Evolutionary conservation across 345 rosid genomes (phyloP).

Genomic region (Pistacia integerrima): DNA sequence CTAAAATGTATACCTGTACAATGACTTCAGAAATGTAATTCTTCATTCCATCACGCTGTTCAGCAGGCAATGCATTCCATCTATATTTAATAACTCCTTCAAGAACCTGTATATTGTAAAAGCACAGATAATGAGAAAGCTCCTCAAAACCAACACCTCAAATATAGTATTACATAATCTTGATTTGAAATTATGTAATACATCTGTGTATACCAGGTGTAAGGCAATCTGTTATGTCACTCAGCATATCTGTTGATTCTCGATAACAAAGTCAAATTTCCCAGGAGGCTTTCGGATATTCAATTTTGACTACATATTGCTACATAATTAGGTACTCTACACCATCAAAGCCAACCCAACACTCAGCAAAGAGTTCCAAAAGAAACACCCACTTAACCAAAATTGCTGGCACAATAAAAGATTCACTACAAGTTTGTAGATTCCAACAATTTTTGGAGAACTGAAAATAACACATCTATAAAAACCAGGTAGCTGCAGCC

Average conservation of each 20-base stretch:
- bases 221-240: background rate
- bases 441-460: too few species aligned
- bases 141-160: background rate
- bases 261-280: background rate
- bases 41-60: constrained; percentile 99
- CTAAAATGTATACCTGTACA: constrained; percentile 63
- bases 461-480: too few species aligned
- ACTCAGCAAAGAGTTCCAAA: too few species aligned
- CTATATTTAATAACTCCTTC: constrained; percentile 98
- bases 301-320: too few species aligned
- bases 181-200: too few species aligned
- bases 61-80: constrained; percentile 97
- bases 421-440: too few species aligned
- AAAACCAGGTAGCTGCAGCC: too few species aligned
- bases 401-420: too few species aligned
- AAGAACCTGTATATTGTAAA: constrained; percentile 59
- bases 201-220: background rate
- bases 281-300: too few species aligned
- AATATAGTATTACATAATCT: background rate
- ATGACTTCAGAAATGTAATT: constrained; percentile 98
- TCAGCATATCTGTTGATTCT: background rate
- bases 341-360: too few species aligned
- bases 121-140: constrained; percentile 12
- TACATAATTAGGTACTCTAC: too few species aligned
- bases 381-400: too few species aligned